Percentiles rank a stretch among this genome's conserved stretches.
phyloP scores from a whole-genome alignment of 192 early-diverging fungal species.

The Haplosporangium gracile region DNA sequence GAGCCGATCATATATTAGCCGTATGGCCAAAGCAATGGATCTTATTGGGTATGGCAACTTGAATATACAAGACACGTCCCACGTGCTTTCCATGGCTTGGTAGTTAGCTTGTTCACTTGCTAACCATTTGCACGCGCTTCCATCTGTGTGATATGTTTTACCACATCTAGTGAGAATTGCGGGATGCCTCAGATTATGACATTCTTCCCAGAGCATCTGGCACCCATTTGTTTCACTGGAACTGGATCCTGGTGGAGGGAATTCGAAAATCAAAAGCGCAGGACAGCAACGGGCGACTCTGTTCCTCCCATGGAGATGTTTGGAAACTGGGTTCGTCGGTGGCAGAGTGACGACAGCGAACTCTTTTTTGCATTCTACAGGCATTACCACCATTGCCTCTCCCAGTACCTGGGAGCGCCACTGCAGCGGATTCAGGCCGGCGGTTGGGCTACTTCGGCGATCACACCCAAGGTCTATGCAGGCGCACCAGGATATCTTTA shows the following conservation, averaged over 20 bases:
- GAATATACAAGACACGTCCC: too few relatives aligned
- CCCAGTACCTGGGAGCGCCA: constrained; percentile 47
- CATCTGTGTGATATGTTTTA: not conserved
- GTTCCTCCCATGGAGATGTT: constrained; percentile 57
- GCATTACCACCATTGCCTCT: constrained; percentile 62
- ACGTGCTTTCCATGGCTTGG: not conserved
- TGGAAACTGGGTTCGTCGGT: constrained; percentile 64
- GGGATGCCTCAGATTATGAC: constrained; percentile 44
- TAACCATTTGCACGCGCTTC: not conserved
- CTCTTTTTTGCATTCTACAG: constrained; percentile 69
- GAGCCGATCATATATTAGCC: constrained; percentile 53
- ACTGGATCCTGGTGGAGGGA: constrained; percentile 55
- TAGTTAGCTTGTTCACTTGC: not conserved
- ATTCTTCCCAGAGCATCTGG: constrained; percentile 59
- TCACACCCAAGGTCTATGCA: constrained; percentile 49
- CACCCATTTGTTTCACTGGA: constrained; percentile 49
- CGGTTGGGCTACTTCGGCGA: constrained; percentile 37
- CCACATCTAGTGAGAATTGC: constrained; percentile 27
- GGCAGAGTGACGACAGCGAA: constrained; percentile 69
- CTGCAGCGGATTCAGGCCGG: constrained; percentile 44
- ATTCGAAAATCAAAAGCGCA: constrained; percentile 58
- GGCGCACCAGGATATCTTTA: constrained; percentile 60
- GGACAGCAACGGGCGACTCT: constrained; percentile 30
- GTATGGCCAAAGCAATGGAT: constrained; percentile 54
- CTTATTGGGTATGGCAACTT: constrained; percentile 32